These are phyloP conservation scores for Nannochloropsis granulata DNA, from an alignment of 108 stramenopile species.

Conservation along the genomic window DNA sequence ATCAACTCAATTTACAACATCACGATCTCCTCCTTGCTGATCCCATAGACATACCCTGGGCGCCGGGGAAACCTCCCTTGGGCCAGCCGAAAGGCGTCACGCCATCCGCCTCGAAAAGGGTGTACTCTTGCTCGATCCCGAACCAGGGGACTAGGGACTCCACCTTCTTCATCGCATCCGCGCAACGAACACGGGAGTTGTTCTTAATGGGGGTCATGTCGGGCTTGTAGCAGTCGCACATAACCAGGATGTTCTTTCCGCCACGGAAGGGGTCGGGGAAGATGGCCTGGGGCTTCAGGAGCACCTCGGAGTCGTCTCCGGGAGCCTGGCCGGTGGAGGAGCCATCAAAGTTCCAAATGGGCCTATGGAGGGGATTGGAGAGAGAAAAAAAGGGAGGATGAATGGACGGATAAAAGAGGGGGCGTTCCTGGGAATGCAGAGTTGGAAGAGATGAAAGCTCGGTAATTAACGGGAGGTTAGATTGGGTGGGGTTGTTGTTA, in stretches of 20 bases:
- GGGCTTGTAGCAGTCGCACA: constrained; percentile 88
- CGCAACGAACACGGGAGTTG: constrained; percentile 58
- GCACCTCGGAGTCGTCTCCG: constrained; percentile 89
- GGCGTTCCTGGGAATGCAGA: too few species aligned
- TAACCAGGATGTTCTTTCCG: constrained; percentile 71
- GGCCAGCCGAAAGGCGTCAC: constrained; percentile 89
- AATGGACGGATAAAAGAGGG: background rate
- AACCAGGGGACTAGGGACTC: constrained; percentile 75
- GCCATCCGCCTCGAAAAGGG: constrained; percentile 83
- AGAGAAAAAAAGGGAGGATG: background rate
- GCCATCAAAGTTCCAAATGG: constrained; percentile 95
- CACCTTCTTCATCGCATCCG: constrained; percentile 53
- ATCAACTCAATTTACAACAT: background rate
- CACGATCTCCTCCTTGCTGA: background rate
- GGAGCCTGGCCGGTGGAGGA: constrained; percentile 85
- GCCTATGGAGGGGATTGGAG: constrained; percentile 6
- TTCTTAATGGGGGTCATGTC: constrained; percentile 62
- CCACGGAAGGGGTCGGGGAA: constrained; percentile 89
- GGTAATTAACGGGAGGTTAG: too few species aligned
- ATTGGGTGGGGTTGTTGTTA: too few species aligned
- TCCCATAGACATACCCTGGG: constrained; percentile 37
- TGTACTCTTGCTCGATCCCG: constrained; percentile 97
- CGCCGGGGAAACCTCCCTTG: constrained; percentile 52
- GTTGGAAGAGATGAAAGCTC: too few species aligned
- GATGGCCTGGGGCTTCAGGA: constrained; percentile 57